Evolutionary conservation across 176 grass and related monocot genomes (phyloP).

Genomic region (Hsuehochloa calcarea): DNA sequence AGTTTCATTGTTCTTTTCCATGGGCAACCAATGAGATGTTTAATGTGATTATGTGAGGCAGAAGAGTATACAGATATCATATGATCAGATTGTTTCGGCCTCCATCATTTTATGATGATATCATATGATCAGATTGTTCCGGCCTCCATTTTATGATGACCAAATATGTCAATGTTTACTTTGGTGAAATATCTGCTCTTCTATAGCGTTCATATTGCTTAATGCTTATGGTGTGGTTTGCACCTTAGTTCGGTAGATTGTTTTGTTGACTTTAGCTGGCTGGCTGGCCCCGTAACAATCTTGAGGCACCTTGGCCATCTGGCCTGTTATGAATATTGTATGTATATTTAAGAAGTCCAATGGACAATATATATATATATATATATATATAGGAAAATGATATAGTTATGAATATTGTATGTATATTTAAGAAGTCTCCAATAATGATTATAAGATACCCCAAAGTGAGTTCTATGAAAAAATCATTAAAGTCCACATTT

Average conservation of each 20-base stretch:
- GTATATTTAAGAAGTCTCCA: too few relatives aligned
- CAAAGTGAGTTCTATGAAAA: too few relatives aligned
- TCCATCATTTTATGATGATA: not conserved
- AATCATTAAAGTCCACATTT: too few relatives aligned
- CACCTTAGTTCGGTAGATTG: not conserved
- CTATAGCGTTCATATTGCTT: not conserved
- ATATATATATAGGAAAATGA: too few relatives aligned
- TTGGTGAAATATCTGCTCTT: not conserved
- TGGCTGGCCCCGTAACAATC: not conserved
- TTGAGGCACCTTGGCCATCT: not conserved
- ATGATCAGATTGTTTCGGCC: not conserved
- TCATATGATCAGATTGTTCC: constrained; percentile 4
- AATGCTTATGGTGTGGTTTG: constrained; percentile 7
- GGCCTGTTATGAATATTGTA: too few relatives aligned
- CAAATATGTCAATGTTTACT: not conserved
- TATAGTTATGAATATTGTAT: too few relatives aligned
- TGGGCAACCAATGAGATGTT: constrained; percentile 7
- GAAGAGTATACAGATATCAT: not conserved
- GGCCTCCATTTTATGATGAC: not conserved
- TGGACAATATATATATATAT: too few relatives aligned
- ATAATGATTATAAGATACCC: too few relatives aligned
- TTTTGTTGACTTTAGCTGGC: not conserved
- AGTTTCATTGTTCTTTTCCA: not conserved
- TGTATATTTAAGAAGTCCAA: too few relatives aligned
- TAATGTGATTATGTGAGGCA: not conserved